A percentile compares a stretch with the other conserved stretches of the same genome.
Evolutionary conservation across 768 basidiomycete genomes (phyloP).

Genomic region (Mycena maculata): DNA sequence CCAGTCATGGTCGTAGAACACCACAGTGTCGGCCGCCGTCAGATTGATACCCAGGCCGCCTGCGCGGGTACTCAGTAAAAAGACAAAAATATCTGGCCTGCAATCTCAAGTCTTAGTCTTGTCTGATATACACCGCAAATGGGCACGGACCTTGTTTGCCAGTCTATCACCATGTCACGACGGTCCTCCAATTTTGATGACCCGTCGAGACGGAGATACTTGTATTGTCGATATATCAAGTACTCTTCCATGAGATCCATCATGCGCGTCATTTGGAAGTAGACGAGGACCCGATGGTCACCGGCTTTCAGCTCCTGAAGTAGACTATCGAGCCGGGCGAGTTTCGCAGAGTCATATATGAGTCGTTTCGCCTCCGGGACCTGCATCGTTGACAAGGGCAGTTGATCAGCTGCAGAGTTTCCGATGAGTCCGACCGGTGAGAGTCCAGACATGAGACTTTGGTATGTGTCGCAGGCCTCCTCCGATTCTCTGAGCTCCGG

Average conservation of each 20-base stretch:
- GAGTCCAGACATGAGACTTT: slow-evolving; percentile 66
- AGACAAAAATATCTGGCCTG: slow-evolving; percentile 90
- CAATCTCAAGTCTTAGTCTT: background rate
- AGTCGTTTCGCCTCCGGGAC: slow-evolving; percentile 96
- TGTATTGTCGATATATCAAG: slow-evolving; percentile 95
- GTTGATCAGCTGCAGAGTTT: slow-evolving; percentile 74
- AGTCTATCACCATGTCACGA: slow-evolving; percentile 98
- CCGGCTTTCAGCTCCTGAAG: slow-evolving; percentile 92
- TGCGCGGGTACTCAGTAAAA: slow-evolving; percentile 92
- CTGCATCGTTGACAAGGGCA: slow-evolving; percentile 86
- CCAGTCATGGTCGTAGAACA: slow-evolving; percentile 97
- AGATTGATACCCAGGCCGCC: slow-evolving; percentile 97
- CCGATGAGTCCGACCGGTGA: slow-evolving; percentile 75
- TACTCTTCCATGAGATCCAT: slow-evolving; percentile 99
- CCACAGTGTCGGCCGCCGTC: slow-evolving; percentile 94
- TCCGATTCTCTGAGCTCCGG: slow-evolving; percentile 71
- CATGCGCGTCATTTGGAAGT: slow-evolving; percentile 99
- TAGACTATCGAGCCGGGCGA: slow-evolving; percentile 89
- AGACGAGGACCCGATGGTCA: slow-evolving; percentile 94
- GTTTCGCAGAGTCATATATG: slow-evolving; percentile 96
- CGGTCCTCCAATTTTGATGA: slow-evolving; percentile 95
- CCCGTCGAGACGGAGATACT: slow-evolving; percentile 92
- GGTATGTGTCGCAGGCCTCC: slow-evolving; percentile 58
- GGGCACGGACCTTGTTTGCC: slow-evolving; percentile 88
- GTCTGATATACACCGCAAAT: slow-evolving; percentile 2